Evolutionary conservation across 345 rosid species (phyloP).

Genomic region (Camelina hispida): DNA sequence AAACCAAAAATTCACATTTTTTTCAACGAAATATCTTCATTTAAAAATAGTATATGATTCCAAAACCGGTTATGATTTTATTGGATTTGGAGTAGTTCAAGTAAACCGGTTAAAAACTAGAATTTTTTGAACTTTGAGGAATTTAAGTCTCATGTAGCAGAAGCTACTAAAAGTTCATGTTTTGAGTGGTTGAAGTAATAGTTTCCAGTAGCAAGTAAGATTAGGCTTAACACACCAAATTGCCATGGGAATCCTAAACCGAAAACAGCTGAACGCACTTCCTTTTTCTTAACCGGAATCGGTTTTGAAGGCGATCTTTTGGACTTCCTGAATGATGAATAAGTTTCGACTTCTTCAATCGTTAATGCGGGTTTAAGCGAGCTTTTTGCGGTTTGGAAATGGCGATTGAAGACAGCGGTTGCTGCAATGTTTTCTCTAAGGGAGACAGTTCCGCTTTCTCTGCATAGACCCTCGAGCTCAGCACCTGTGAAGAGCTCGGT

Average conservation of each 20-base stretch:
- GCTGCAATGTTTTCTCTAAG: slow-evolving; percentile 82
- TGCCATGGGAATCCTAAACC: slow-evolving; percentile 40
- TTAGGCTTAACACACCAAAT: slow-evolving; percentile 46
- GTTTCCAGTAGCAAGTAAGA: slow-evolving; percentile 47
- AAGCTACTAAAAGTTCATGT: slow-evolving; percentile 21
- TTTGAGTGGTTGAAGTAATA: slow-evolving; percentile 45
- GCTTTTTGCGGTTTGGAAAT: slow-evolving; percentile 65
- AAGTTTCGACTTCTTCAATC: slow-evolving; percentile 57
- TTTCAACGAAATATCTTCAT: slow-evolving; percentile 2
- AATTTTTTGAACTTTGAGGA: neutral
- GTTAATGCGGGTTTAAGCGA: slow-evolving; percentile 85
- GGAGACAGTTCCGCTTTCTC: slow-evolving; percentile 85
- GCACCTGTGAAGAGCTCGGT: slow-evolving; percentile 92
- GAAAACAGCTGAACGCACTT: slow-evolving; percentile 23
- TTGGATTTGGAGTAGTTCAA: neutral
- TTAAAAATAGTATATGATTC: neutral
- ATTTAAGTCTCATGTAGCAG: slow-evolving; percentile 44
- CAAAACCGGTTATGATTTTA: neutral
- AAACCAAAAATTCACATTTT: neutral
- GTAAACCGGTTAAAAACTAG: no score
- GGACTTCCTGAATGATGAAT: slow-evolving; percentile 63
- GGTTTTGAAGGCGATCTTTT: slow-evolving; percentile 20
- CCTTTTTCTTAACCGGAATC: neutral
- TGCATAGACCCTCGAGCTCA: slow-evolving; percentile 80
- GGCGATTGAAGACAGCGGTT: slow-evolving; percentile 58